Conservation (phyloP, 306 rosid species). For the Lotus japonicus region DNA sequence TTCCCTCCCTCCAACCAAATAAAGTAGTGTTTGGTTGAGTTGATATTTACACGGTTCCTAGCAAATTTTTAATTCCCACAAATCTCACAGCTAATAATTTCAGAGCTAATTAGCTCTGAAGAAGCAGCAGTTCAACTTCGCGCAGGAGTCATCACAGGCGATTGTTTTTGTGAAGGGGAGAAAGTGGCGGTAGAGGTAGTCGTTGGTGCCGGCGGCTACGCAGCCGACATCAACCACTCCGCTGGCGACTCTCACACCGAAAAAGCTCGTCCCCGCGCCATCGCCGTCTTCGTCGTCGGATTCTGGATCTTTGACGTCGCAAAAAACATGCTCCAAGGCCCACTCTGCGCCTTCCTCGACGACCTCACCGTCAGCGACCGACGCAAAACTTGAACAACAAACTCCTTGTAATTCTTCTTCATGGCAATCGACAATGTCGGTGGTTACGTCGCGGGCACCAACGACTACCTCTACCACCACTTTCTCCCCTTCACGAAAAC, state of each 20-base stretch:
- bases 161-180: no score
- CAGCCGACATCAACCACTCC: constrained; percentile 75
- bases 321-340: constrained; percentile 66
- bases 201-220: no score
- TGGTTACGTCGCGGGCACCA: constrained; percentile 57
- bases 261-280: constrained; percentile 41
- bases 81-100: no score
- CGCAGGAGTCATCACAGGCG: no score
- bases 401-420: constrained; percentile 57
- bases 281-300: constrained; percentile 49
- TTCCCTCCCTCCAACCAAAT: no score
- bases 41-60: no score
- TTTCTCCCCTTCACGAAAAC: constrained; percentile 56
- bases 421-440: constrained; percentile 68
- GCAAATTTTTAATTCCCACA: no score
- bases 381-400: constrained; percentile 31
- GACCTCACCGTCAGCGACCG: constrained; percentile 45
- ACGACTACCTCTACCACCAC: constrained; percentile 25
- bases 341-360: constrained; percentile 52
- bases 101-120: no score
- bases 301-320: constrained; percentile 77
- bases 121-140: no score
- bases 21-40: no score
- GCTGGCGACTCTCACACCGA: constrained; percentile 32
- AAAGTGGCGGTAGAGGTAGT: no score